Conservation (phyloP, 2,329 filamentous ascomycete species). For the Phyllachora maydis region DNA sequence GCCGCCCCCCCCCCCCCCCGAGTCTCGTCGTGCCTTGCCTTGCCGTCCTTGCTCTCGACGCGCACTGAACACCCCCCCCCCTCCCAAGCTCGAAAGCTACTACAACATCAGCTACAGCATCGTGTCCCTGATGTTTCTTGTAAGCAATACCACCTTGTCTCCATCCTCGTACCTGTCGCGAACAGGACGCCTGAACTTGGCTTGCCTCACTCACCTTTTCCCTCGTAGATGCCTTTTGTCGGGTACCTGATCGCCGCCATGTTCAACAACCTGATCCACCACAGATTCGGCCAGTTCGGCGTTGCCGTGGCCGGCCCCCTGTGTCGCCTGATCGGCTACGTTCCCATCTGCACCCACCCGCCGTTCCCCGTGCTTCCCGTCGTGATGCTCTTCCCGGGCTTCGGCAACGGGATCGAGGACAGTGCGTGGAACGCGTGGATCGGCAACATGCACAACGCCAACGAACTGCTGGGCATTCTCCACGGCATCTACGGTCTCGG, state of each 20-base stretch:
- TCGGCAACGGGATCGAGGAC: slow-evolving; percentile 51
- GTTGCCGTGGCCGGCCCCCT: slow-evolving; percentile 44
- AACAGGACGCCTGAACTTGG: no score
- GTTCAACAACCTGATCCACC: slow-evolving; percentile 42
- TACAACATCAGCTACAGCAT: slow-evolving; percentile 40
- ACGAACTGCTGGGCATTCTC: slow-evolving; percentile 53
- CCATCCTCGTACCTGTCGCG: no score
- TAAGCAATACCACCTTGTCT: no score
- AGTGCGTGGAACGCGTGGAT: slow-evolving; percentile 37
- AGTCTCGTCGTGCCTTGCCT: no score
- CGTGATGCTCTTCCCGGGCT: slow-evolving; percentile 43
- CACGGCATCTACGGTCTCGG: slow-evolving; percentile 56
- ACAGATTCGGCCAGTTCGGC: slow-evolving; percentile 47
- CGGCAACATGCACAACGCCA: slow-evolving; percentile 52
- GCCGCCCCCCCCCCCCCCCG: neutral
- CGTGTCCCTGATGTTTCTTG: slow-evolving; percentile 47
- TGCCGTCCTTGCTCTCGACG: no score
- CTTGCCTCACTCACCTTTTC: no score
- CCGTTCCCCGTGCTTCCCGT: slow-evolving; percentile 47
- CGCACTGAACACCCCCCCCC: no score
- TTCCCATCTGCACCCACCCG: slow-evolving; percentile 44
- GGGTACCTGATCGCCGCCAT: slow-evolving; percentile 45
- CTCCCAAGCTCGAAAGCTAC: slow-evolving; percentile 34
- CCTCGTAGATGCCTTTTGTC: slow-evolving; percentile 39
- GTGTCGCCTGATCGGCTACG: slow-evolving; percentile 43